Percentiles rank a stretch among this genome's conserved stretches.
phyloP scores from a whole-genome alignment of 2,329 filamentous ascomycete genomes.

The Golovinomyces cichoracearum region DNA sequence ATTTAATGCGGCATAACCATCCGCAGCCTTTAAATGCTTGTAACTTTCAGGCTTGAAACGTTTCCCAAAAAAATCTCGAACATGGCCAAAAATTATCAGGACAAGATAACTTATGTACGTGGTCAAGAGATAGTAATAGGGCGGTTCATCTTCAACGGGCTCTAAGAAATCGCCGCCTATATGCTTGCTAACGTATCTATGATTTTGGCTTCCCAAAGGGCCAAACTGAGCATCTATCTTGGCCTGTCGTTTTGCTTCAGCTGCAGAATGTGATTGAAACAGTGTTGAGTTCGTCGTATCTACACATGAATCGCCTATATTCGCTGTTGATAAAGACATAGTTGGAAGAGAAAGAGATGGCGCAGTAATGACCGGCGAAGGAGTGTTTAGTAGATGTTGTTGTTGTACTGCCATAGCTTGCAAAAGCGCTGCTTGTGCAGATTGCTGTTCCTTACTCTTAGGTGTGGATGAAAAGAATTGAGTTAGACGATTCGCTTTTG shows the following conservation, averaged over 20 bases:
- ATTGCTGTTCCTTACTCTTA: constrained; percentile 42
- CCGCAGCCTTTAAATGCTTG: constrained; percentile 51
- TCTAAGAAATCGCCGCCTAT: constrained; percentile 54
- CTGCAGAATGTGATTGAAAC: constrained; percentile 67
- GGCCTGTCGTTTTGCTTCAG: constrained; percentile 50
- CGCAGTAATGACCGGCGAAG: constrained; percentile 39
- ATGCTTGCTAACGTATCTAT: constrained; percentile 75
- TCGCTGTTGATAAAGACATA: constrained; percentile 74
- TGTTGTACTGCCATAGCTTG: constrained; percentile 35
- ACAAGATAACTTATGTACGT: constrained; percentile 97
- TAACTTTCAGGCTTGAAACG: constrained; percentile 67
- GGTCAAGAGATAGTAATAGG: constrained; percentile 88
- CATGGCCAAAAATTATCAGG: constrained; percentile 81
- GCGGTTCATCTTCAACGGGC: constrained; percentile 79
- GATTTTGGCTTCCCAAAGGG: constrained; percentile 51
- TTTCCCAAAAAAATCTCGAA: constrained; percentile 95
- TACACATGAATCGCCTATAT: constrained; percentile 45
- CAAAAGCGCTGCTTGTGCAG: constrained; percentile 41
- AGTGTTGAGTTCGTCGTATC: constrained; percentile 54
- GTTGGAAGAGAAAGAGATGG: constrained; percentile 59
- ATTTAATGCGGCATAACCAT: constrained; percentile 86
- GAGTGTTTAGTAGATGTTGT: constrained; percentile 22
- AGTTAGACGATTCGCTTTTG: constrained; percentile 50
- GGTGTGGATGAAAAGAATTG: constrained; percentile 63
- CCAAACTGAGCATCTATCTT: constrained; percentile 77